Conservation (phyloP, 1,284 basidiomycete species). For the Porphyrellus sp. region DNA sequence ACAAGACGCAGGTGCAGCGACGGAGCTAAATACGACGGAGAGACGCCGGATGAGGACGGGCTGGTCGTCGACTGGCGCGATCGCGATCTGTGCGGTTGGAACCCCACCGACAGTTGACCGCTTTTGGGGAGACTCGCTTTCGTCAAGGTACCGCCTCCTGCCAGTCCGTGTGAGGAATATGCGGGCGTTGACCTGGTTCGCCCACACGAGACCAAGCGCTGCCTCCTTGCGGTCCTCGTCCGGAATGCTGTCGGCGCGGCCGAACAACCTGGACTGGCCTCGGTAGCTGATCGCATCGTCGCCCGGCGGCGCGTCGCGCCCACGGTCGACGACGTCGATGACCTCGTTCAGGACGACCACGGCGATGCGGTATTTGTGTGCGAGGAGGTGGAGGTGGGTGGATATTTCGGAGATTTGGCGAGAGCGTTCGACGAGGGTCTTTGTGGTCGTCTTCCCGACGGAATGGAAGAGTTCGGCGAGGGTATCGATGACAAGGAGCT, state of each 20-base stretch:
- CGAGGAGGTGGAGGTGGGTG: conserved; percentile 64
- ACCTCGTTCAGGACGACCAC: conserved; percentile 87
- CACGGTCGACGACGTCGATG: conserved; percentile 62
- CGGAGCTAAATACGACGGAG: conserved; percentile 73
- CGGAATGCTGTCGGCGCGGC: conserved; percentile 53
- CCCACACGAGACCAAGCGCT: conserved; percentile 84
- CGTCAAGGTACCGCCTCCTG: conserved; percentile 56
- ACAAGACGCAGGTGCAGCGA: conserved; percentile 53
- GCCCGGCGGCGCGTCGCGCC: conserved; percentile 26
- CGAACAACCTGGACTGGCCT: conserved; percentile 76
- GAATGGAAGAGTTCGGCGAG: conserved; percentile 78
- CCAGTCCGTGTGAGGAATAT: conserved; percentile 80
- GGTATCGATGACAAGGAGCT: conserved; percentile 77
- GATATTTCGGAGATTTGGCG: conserved; percentile 67
- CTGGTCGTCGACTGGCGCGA: conserved; percentile 31
- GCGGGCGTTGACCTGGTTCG: conserved; percentile 82
- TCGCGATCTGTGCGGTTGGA: neutral
- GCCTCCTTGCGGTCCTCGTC: conserved; percentile 72
- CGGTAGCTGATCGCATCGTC: conserved; percentile 47
- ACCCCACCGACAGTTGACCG: neutral
- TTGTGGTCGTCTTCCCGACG: conserved; percentile 50
- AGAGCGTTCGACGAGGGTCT: conserved; percentile 66
- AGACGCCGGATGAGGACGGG: conserved; percentile 57
- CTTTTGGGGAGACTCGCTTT: conserved; percentile 24
- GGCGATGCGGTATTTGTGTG: conserved; percentile 60